These are phyloP conservation scores for Verticillium longisporum DNA, from an alignment of 2,329 filamentous ascomycete species.

Conservation along the genomic window DNA sequence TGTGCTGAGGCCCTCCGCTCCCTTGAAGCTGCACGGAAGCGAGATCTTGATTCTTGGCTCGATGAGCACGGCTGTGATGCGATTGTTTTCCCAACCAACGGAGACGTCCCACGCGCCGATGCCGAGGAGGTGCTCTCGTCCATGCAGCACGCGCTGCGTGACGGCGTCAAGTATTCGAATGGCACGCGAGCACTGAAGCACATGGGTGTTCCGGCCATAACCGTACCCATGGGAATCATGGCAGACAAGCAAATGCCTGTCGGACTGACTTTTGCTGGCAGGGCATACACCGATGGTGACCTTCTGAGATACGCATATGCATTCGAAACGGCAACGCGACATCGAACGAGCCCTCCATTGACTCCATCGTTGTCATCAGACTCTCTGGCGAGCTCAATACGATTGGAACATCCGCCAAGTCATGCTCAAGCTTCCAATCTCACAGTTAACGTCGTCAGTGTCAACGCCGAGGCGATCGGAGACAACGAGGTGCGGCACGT, in stretches of 20 bases:
- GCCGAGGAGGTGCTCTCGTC: constrained; percentile 2
- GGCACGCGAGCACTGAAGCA: constrained; percentile 47
- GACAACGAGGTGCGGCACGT: not conserved
- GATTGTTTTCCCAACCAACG: constrained; percentile 5
- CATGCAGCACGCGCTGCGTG: constrained; percentile 18
- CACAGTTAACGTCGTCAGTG: not conserved
- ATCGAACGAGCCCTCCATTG: not conserved
- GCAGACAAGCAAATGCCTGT: constrained; percentile 40
- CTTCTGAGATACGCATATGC: constrained; percentile 16
- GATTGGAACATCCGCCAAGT: not conserved
- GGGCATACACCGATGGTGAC: constrained; percentile 34
- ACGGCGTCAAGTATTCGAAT: constrained; percentile 47
- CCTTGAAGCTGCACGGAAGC: constrained; percentile 4
- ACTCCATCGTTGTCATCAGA: not conserved
- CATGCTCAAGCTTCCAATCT: not conserved
- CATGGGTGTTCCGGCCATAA: constrained; percentile 46
- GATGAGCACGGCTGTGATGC: constrained; percentile 5
- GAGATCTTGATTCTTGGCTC: constrained; percentile 8
- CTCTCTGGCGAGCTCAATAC: not conserved
- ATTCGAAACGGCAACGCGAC: constrained; percentile 1
- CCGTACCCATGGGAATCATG: constrained; percentile 45
- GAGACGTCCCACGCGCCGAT: constrained; percentile 4
- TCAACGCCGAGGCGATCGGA: not conserved
- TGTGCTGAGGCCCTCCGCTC: constrained; percentile 3
- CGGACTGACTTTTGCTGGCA: constrained; percentile 43